phyloP scores from a whole-genome alignment of 192 early-diverging fungal species.

The Chytriomyces confervae region DNA sequence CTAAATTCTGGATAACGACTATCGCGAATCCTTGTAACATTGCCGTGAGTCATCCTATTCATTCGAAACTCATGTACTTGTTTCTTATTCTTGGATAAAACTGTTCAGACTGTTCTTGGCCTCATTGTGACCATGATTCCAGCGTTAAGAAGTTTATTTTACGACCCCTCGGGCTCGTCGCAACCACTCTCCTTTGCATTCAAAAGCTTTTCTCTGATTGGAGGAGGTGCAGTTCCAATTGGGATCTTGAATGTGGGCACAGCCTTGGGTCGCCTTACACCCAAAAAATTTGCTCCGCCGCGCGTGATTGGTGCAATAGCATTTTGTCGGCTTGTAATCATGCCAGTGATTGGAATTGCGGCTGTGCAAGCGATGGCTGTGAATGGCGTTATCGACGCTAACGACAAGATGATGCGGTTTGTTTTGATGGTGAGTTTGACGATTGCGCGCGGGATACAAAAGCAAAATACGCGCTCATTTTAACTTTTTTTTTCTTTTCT shows the following conservation, averaged over 20 bases:
- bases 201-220: conserved; percentile 38
- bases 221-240: conserved; percentile 39
- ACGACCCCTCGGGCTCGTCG: conserved; percentile 3
- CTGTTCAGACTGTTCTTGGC: conserved; percentile 17
- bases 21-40: too few relatives aligned
- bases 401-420: conserved; percentile 50
- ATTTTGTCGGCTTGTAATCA: conserved; percentile 32
- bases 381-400: conserved; percentile 20
- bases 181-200: conserved; percentile 42
- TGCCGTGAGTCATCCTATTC: neutral
- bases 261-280: conserved; percentile 40
- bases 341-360: conserved; percentile 44
- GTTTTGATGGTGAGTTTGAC: conserved; percentile 43
- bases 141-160: conserved; percentile 31
- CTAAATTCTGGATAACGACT: too few relatives aligned
- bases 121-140: conserved; percentile 37
- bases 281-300: conserved; percentile 29
- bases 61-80: neutral
- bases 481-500: too few relatives aligned
- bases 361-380: conserved; percentile 30
- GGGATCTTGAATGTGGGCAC: conserved; percentile 46
- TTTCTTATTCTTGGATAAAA: neutral
- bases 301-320: conserved; percentile 31
- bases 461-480: neutral
- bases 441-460: neutral